Conservation (phyloP, 345 rosid genomes). For the Gossypium ekmanianum region DNA sequence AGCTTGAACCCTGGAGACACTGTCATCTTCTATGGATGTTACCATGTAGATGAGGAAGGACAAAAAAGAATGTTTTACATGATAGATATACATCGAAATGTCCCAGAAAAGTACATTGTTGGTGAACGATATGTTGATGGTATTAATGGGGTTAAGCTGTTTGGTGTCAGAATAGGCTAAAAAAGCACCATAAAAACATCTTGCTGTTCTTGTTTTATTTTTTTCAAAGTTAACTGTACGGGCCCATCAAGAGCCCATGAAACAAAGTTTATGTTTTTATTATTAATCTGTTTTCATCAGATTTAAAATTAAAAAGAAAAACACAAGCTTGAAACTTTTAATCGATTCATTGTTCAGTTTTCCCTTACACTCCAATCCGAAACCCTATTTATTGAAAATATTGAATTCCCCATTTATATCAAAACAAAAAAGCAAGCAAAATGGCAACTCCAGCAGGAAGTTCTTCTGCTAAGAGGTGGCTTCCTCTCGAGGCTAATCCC, state of each 20-base stretch:
- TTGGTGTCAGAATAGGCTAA: neutral
- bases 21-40: slow-evolving; percentile 18
- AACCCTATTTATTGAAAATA: neutral
- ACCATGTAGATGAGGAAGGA: neutral
- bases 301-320: neutral
- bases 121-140: neutral
- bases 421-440: slow-evolving; percentile 13
- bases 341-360: neutral
- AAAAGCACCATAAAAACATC: neutral
- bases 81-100: slow-evolving; percentile 10
- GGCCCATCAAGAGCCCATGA: neutral
- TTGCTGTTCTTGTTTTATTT: neutral
- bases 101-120: neutral
- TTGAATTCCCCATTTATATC: neutral
- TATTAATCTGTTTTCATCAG: neutral
- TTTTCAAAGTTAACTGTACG: neutral
- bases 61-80: slow-evolving; percentile 15
- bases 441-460: slow-evolving; percentile 59
- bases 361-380: neutral
- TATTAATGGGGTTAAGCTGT: neutral
- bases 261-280: neutral
- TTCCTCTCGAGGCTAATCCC: slow-evolving; percentile 98
- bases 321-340: neutral
- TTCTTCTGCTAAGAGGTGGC: slow-evolving; percentile 78
- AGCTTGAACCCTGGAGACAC: slow-evolving; percentile 17